Conservation (phyloP, 108 stramenopile genomes). For the Licmophora abbreviata region DNA sequence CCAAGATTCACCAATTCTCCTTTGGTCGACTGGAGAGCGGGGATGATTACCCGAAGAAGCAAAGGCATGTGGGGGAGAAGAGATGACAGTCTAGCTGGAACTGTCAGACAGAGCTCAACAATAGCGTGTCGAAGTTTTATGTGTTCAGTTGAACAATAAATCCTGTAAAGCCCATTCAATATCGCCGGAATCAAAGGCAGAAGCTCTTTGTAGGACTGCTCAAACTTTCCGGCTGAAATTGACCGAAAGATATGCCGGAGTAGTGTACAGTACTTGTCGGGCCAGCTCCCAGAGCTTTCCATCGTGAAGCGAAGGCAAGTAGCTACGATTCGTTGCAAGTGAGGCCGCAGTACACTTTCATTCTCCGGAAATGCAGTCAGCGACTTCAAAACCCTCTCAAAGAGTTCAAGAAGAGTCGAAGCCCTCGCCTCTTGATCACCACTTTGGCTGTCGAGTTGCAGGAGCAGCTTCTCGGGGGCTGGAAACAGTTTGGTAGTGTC, state of each 20-base stretch:
- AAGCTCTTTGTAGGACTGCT: slow-evolving; percentile 81
- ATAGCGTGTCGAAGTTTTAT: slow-evolving; percentile 42
- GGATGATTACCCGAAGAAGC: slow-evolving; percentile 76
- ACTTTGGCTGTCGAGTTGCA: background rate
- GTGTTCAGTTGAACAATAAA: slow-evolving; percentile 42
- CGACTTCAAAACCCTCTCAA: slow-evolving; percentile 73
- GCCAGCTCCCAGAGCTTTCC: slow-evolving; percentile 35
- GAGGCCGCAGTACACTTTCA: slow-evolving; percentile 76
- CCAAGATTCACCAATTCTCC: slow-evolving; percentile 84
- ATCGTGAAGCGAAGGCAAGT: slow-evolving; percentile 59
- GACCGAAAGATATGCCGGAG: slow-evolving; percentile 79
- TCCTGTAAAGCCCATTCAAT: slow-evolving; percentile 70
- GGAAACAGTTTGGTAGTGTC: background rate
- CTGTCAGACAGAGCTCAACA: slow-evolving; percentile 84
- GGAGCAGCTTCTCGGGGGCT: background rate
- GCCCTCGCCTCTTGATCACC: slow-evolving; percentile 14
- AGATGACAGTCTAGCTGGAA: slow-evolving; percentile 84
- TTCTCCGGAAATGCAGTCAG: slow-evolving; percentile 80
- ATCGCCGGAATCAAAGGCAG: slow-evolving; percentile 69
- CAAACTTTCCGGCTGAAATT: slow-evolving; percentile 90
- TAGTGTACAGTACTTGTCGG: slow-evolving; percentile 74
- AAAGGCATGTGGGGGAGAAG: slow-evolving; percentile 90
- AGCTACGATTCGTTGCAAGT: slow-evolving; percentile 66
- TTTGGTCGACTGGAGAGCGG: slow-evolving; percentile 71
- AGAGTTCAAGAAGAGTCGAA: slow-evolving; percentile 31